Base-by-base conservation (phyloP, 306 rosid species). In the Prosopis cineraria region DNA sequence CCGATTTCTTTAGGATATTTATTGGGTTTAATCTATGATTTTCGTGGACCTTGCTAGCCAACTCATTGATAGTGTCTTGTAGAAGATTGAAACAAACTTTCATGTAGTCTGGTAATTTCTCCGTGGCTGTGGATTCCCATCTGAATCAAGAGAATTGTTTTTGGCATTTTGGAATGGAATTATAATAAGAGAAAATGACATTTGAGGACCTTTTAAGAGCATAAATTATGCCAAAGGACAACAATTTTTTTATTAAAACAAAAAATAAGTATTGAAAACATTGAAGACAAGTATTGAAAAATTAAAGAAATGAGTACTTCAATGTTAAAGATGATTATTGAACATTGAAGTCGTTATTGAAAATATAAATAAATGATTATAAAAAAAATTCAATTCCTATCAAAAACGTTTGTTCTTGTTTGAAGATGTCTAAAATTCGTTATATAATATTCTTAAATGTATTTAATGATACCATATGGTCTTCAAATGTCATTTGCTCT, bases 91-190 rank as follows among this genome's bases (percentile, higher is more conserved):
- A 53, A 3, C 29, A 53, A 7, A 30, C 2, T 53, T 53, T 53
- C 60, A 53, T 53, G 30, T 53, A 20, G 60, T 10, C 25, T 37
- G 68, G 67, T 56, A 73, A 41, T 39, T 55, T 14, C 66, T 39
- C 68, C 0, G 17, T 24, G 14, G 25, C 53, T 73, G 31, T 34
- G 53, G 27, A 55, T 24, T 73, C 68, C 68, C 68, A 56, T 37
- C 68, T 56, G 77, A 53, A n/a, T 52, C 24, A 50, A n/a, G 25
- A 17, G 58, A n/a, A 50, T 50, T 50, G n/a, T n/a, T 17, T 48
- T 50, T n/a, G n/a, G 58, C 58, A n/a, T 1, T 19, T n/a, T 48
- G 8, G 55, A 48, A 48, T 48, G 55, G 10, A 50, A 19, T 53
- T 20, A 33, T 63, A 36, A 8, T 20, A 30, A 52, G 25, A n/a